A percentile compares a stretch with the other conserved stretches of the same genome.
phyloP scores from a whole-genome alignment of 2,329 filamentous ascomycete genomes.

The Annulohypoxylon truncatum region DNA sequence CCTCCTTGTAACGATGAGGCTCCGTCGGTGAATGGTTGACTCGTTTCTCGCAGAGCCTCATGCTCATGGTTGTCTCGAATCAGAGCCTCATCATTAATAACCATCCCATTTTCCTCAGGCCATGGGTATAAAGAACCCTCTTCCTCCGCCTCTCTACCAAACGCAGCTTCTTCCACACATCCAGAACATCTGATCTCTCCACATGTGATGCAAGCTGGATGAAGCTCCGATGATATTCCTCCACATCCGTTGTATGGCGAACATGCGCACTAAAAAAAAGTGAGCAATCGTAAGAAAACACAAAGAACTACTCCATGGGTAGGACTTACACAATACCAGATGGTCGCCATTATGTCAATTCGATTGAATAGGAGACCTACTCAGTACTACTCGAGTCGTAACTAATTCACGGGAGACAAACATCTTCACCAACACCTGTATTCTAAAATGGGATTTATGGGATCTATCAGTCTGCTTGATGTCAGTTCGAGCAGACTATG shows the following conservation, averaged over 20 bases:
- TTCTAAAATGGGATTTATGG: background rate
- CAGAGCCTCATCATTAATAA: slow-evolving; percentile 10
- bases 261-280: slow-evolving; percentile 17
- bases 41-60: background rate
- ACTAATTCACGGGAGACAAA: background rate
- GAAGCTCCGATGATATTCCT: slow-evolving; percentile 8
- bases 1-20: slow-evolving; percentile 1
- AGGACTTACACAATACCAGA: slow-evolving; percentile 30
- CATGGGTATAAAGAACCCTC: slow-evolving; percentile 3
- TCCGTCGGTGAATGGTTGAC: slow-evolving; percentile 5
- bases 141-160: background rate
- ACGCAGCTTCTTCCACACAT: background rate
- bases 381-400: background rate
- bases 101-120: background rate
- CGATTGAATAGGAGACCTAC: background rate
- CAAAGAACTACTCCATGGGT: background rate
- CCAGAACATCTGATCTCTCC: slow-evolving; percentile 5
- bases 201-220: slow-evolving; percentile 6
- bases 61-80: background rate
- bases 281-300: background rate
- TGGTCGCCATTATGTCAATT: background rate
- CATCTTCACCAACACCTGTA: background rate
- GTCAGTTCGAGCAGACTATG: background rate
- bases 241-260: background rate
- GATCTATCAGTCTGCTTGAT: background rate